phyloP scores from a whole-genome alignment of 2,329 filamentous ascomycete species.

The Fusarium sp. region DNA sequence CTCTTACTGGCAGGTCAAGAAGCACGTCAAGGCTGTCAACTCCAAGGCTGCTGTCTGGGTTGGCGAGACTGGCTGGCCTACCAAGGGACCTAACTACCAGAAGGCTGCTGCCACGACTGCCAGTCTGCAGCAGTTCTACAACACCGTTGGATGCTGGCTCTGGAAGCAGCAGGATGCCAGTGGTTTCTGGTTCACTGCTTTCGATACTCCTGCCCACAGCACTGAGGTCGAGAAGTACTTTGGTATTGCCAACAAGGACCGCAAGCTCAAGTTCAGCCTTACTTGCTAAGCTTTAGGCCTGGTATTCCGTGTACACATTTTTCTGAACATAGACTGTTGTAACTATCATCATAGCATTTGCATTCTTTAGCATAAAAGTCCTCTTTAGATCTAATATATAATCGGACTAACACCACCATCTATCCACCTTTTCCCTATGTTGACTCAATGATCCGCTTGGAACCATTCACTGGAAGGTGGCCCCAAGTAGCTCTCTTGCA shows the following conservation, averaged over 20 bases:
- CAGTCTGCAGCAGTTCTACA: slow-evolving; percentile 37
- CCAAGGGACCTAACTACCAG: slow-evolving; percentile 35
- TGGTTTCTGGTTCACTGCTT: slow-evolving; percentile 43
- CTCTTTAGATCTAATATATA: background rate
- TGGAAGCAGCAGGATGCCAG: slow-evolving; percentile 34
- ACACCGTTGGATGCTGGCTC: slow-evolving; percentile 38
- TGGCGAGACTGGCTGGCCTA: slow-evolving; percentile 42
- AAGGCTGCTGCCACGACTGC: slow-evolving; percentile 26
- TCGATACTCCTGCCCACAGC: slow-evolving; percentile 27
- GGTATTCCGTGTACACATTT: background rate
- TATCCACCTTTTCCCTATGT: fast-evolving
- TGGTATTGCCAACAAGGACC: slow-evolving; percentile 35
- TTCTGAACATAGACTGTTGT: background rate
- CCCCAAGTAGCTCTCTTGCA: slow-evolving; percentile 29
- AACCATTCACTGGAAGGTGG: slow-evolving; percentile 10
- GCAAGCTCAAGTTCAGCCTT: slow-evolving; percentile 41
- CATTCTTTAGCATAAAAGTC: slow-evolving; percentile 2
- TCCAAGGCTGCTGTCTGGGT: slow-evolving; percentile 37
- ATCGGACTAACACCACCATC: background rate
- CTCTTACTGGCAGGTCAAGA: slow-evolving; percentile 37
- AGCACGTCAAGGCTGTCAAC: slow-evolving; percentile 37
- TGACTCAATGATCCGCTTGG: background rate
- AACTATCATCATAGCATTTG: background rate
- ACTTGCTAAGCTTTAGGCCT: slow-evolving; percentile 24
- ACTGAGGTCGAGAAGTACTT: slow-evolving; percentile 43